Percentiles rank a stretch among this genome's conserved stretches.
Evolutionary conservation across 2,329 filamentous ascomycete genomes (phyloP).

Genomic region (Neospermospora avenae): DNA sequence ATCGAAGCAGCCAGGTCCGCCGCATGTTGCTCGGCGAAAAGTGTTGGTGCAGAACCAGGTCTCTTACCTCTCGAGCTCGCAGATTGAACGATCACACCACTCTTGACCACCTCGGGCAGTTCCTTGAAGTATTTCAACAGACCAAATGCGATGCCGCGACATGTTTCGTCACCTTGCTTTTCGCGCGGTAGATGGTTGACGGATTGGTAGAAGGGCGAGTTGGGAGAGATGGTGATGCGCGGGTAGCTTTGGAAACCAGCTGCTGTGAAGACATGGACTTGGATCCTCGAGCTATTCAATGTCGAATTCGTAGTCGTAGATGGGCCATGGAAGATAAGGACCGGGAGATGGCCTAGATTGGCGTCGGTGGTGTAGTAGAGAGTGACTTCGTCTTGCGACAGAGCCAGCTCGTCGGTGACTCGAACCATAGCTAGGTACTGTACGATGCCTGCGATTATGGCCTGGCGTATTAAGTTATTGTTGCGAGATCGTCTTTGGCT

Average conservation of each 20-base stretch:
- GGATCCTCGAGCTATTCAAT: constrained; percentile 86
- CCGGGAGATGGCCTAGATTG: constrained; percentile 72
- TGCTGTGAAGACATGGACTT: constrained; percentile 86
- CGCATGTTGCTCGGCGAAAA: constrained; percentile 91
- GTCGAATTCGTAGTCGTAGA: constrained; percentile 86
- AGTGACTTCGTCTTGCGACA: constrained; percentile 76
- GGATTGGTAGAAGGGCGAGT: constrained; percentile 84
- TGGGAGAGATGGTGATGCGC: constrained; percentile 88
- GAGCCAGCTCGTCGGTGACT: constrained; percentile 70
- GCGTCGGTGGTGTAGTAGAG: constrained; percentile 90
- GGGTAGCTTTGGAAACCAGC: constrained; percentile 88
- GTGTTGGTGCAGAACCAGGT: constrained; percentile 56
- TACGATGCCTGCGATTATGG: not conserved
- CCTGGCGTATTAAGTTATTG: not conserved
- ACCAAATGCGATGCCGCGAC: constrained; percentile 85
- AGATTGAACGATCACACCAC: constrained; percentile 56
- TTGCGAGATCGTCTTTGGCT: constrained; percentile 15
- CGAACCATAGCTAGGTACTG: constrained; percentile 84
- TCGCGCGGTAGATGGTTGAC: constrained; percentile 89
- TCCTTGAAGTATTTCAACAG: constrained; percentile 93
- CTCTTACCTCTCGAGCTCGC: constrained; percentile 45
- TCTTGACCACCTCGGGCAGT: constrained; percentile 73
- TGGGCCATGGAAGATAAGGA: constrained; percentile 89
- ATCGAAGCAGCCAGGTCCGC: constrained; percentile 85
- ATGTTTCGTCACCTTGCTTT: constrained; percentile 92